Base-by-base conservation (phyloP, 768 basidiomycete genomes). In the Suillus cothurnatus region DNA sequence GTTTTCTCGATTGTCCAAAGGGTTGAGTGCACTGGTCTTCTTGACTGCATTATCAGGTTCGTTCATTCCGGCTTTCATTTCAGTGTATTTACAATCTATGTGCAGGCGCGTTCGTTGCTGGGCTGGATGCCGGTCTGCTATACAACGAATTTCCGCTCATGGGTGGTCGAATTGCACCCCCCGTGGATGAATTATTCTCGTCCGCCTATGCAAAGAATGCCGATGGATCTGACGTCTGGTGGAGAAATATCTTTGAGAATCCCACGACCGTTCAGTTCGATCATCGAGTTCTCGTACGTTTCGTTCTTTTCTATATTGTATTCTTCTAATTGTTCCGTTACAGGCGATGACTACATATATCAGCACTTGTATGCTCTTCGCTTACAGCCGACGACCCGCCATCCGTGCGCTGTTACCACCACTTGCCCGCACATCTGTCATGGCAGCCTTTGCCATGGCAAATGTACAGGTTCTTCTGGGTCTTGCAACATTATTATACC, bases 101-200 rank as follows among this genome's bases (percentile, higher is more conserved):
- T 61, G 1, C 73, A 97, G 97, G 97, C 61, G 97, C 97, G 6
- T 99, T 99, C 71, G 97, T 99, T 34, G 97, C 97, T 43, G 97
- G 97, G 17, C 83, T 99, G 50, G 97, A 99, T 75, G 97, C 97
- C 1, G 97, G 97, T 17, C 78, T 99, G 62, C 76, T 95, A n/a
- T 99, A 99, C 79, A 99, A 99, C 73, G 97, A 99, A 73, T 99
- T 97, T 80, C 97, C 97, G 0, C 78, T 91, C 6, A 99, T 99
- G 97, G 97, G 94, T 43, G 95, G 92, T 8, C 84, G 88, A 19
- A 76, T 98, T 19, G 85, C 86, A 4, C 97, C 97, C 4, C 95
- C 95, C 0, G 66, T 80, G 8, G 85, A 89, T 43, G 97, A 99
- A 75, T 84, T 99, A 31, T 87, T 96, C 73, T 88, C 92, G 32